Base-by-base conservation (phyloP, 768 basidiomycete genomes). In the Suillus subaureus region DNA sequence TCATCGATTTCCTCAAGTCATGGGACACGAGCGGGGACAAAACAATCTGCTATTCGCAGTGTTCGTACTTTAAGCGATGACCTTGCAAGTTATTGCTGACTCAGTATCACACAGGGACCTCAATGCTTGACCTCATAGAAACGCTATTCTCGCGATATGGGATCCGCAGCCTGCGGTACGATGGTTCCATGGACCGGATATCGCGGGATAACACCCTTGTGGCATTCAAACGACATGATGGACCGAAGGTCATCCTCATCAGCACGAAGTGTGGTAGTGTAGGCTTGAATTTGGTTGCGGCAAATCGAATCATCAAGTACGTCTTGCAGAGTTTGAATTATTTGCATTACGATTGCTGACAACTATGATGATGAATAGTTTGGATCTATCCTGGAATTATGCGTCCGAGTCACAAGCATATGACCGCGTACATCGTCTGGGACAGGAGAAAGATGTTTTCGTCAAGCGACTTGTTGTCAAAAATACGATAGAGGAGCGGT, bases 401-500 rank as follows among this genome's bases (percentile, higher is more conserved):
- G 90, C 90, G 0, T 79, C 87, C 0, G 90, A 91, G 70, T 86
- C 86, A 0, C 90, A 92, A 68, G 90, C 90, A 6, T 82, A 81
- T 47, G 76, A 74, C 67, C 85, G 89, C 45, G 86, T 86, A 15
- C 88, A 91, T 75, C 85, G 89, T 28, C 84, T 90, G 54, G 89
- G 90, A 0, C 90, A 92, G 71, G 84, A 87, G 66, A 90, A 90
- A 71, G 76, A 84, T 35, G 90, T 92, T 2, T 84, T 81, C 67
- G 84, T 91, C 66, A 89, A 89, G 72, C 86, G 89, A 26, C 78
- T 90, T 3, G 84, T 91, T 13, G 85, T 91, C 9, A 80, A 83
- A 67, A 76, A 90, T 69, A 90, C 90, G 3, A 88, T 91, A 61
- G 93, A 94, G 75, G 89, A 94, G 71, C 85, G 92, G 87, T 87